Percentiles rank a stretch among this genome's conserved stretches.
These are phyloP conservation scores for Aspergillus fumigatus DNA, from an alignment of 2,329 filamentous ascomycete genomes.

Conservation along the genomic window DNA sequence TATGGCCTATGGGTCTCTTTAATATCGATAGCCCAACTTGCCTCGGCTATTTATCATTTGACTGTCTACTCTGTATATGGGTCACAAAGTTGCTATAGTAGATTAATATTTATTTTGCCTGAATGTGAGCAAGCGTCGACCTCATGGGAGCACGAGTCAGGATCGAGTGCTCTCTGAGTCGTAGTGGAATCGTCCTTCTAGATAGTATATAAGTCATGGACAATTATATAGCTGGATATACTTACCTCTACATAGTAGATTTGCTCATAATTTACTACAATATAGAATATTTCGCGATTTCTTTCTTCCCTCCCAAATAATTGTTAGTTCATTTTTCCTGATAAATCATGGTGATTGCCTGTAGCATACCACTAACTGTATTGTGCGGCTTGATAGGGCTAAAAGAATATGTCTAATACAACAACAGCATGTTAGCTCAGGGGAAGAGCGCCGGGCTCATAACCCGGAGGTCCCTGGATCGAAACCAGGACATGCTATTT, in stretches of 20 bases:
- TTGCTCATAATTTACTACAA: too few relatives aligned
- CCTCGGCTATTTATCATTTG: not conserved
- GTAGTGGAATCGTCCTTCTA: too few relatives aligned
- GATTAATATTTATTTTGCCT: not conserved
- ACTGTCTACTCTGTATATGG: not conserved
- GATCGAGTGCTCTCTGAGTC: too few relatives aligned
- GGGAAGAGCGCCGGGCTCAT: constrained; percentile 47
- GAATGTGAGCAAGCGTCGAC: too few relatives aligned
- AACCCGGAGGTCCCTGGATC: constrained; percentile 41
- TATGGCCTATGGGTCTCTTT: not conserved
- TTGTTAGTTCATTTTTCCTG: not conserved
- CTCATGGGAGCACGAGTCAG: too few relatives aligned
- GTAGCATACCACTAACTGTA: too few relatives aligned
- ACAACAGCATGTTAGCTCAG: constrained; percentile 39
- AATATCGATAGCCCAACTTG: not conserved
- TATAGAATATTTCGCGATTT: too few relatives aligned
- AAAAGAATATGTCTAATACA: not conserved
- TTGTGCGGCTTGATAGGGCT: too few relatives aligned
- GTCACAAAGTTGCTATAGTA: not conserved
- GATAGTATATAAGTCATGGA: too few relatives aligned
- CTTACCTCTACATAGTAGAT: too few relatives aligned
- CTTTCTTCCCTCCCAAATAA: too few relatives aligned
- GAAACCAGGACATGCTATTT: constrained; percentile 22
- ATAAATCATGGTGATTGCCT: not conserved
- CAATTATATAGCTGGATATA: too few relatives aligned